A percentile compares a stretch with the other conserved stretches of the same genome.
phyloP scores from a whole-genome alignment of 148 eudicot species.

The Fagopyrum tataricum region DNA sequence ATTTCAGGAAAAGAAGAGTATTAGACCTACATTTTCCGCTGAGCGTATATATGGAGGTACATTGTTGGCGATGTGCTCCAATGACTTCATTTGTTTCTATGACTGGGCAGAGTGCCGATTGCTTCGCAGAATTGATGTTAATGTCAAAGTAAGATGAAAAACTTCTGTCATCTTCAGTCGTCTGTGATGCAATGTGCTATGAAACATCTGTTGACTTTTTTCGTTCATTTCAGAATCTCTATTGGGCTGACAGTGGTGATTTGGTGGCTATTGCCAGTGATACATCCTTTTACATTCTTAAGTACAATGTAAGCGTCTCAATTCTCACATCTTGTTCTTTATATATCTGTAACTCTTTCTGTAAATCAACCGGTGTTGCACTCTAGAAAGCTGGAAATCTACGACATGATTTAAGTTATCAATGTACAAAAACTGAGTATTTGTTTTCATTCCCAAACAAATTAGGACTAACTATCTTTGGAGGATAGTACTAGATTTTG shows the following conservation, averaged over 20 bases:
- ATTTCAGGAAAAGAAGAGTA: slow-evolving; percentile 89
- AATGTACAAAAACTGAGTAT: not conserved
- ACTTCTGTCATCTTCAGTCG: slow-evolving; percentile 6
- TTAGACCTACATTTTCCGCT: slow-evolving; percentile 91
- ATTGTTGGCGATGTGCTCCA: slow-evolving; percentile 91
- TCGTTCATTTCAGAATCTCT: slow-evolving; percentile 57
- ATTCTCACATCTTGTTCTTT: not conserved
- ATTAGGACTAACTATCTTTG: not conserved
- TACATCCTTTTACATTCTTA: slow-evolving; percentile 87
- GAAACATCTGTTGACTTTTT: slow-evolving; percentile 9
- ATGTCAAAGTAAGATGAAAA: slow-evolving; percentile 64
- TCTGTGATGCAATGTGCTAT: not conserved
- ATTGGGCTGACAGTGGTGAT: slow-evolving; percentile 99
- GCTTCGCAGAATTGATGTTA: slow-evolving; percentile 87
- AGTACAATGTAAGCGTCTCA: slow-evolving; percentile 68
- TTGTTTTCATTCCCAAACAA: not conserved
- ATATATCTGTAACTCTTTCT: not conserved
- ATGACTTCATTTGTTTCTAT: slow-evolving; percentile 94
- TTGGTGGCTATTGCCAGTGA: slow-evolving; percentile 96
- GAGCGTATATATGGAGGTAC: slow-evolving; percentile 89
- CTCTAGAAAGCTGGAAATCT: not conserved
- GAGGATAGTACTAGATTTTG: not conserved
- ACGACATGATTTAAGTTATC: not conserved
- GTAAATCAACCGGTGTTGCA: not conserved
- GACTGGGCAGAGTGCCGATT: slow-evolving; percentile 98